Percentiles rank a stretch among this genome's conserved stretches.
Evolutionary conservation across 805 yeast species (phyloP).

Genomic region (Alloascoidea hylecoeti): DNA sequence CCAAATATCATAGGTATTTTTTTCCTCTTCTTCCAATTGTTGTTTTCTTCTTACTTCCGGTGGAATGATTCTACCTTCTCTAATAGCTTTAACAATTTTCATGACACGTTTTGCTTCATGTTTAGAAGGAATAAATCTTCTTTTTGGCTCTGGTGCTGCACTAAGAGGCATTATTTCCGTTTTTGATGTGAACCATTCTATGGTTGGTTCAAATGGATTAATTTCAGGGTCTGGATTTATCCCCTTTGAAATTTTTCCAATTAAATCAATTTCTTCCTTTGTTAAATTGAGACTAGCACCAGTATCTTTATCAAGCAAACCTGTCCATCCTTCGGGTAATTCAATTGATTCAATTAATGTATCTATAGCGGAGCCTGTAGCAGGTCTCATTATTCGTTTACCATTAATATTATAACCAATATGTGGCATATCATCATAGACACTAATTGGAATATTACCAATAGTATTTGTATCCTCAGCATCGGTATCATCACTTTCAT

Average conservation of each 20-base stretch:
- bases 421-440: slow-evolving; percentile 95
- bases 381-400: slow-evolving; percentile 97
- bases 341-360: slow-evolving; percentile 82
- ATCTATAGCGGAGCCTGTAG: slow-evolving; percentile 90
- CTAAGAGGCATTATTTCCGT: slow-evolving; percentile 82
- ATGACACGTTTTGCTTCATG: slow-evolving; percentile 93
- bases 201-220: slow-evolving; percentile 85
- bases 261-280: slow-evolving; percentile 78
- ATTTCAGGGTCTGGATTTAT: slow-evolving; percentile 68
- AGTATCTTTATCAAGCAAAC: slow-evolving; percentile 78
- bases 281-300: slow-evolving; percentile 76
- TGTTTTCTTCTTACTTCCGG: slow-evolving; percentile 42
- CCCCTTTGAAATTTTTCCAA: slow-evolving; percentile 72
- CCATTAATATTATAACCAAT: slow-evolving; percentile 96
- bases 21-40: slow-evolving; percentile 34
- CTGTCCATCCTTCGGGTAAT: slow-evolving; percentile 98
- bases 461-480: slow-evolving; percentile 72
- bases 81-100: slow-evolving; percentile 92
- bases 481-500: slow-evolving; percentile 90
- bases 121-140: slow-evolving; percentile 92
- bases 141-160: slow-evolving; percentile 93
- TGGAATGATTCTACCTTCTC: slow-evolving; percentile 89
- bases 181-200: slow-evolving; percentile 90
- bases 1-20: slow-evolving; percentile 72
- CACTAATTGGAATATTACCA: slow-evolving; percentile 85